phyloP scores from a whole-genome alignment of 257 asterid genomes.

The Marsdenia floribunda region DNA sequence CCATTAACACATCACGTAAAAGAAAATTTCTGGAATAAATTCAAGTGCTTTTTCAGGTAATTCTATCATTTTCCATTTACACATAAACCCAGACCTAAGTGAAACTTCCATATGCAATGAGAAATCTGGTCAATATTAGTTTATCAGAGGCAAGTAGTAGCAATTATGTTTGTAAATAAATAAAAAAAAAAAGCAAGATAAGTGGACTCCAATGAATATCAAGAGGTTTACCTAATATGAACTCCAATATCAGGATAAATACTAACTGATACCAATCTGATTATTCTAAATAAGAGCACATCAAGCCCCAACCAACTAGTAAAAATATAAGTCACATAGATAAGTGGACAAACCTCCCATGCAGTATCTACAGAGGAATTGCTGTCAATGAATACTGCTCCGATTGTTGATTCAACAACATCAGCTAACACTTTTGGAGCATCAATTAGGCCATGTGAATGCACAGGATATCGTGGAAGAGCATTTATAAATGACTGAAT shows the following conservation, averaged over 20 bases:
- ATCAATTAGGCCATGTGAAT: slow-evolving; percentile 68
- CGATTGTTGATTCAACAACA: slow-evolving; percentile 78
- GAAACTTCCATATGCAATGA: background rate
- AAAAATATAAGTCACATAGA: background rate
- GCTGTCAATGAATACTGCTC: slow-evolving; percentile 76
- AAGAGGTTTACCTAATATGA: background rate
- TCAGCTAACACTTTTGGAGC: slow-evolving; percentile 88
- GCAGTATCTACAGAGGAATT: slow-evolving; percentile 56
- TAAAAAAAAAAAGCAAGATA: too few species aligned
- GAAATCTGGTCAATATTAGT: background rate
- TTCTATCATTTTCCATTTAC: background rate
- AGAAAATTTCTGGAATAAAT: background rate
- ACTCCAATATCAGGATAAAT: background rate
- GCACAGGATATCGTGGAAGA: slow-evolving; percentile 68
- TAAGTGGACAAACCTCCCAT: slow-evolving; percentile 52
- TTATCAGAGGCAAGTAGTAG: background rate
- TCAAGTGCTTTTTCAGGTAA: background rate
- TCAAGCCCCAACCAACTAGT: background rate
- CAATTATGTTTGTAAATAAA: background rate
- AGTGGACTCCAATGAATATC: background rate
- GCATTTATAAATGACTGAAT: slow-evolving; percentile 53
- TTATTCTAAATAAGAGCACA: background rate
- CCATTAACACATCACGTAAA: background rate
- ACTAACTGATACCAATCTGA: background rate
- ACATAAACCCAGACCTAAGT: background rate